These are phyloP conservation scores for Verticillium nonalfalfae DNA, from an alignment of 2,329 filamentous ascomycete species.

Conservation along the genomic window DNA sequence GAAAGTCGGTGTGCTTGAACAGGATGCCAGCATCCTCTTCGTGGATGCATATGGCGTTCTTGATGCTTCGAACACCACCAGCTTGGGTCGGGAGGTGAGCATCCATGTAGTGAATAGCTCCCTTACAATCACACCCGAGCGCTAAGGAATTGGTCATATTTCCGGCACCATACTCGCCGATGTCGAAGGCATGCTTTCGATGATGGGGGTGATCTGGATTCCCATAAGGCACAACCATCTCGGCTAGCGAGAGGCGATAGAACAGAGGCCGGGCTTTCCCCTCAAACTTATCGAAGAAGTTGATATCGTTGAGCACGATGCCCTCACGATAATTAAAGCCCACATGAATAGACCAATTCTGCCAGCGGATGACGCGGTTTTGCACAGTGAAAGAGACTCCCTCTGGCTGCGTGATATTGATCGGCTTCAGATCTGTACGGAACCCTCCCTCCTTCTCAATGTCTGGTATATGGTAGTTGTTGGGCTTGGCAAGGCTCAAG, in stretches of 20 bases:
- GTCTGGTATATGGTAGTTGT: slow-evolving; percentile 34
- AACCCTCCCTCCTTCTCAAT: slow-evolving; percentile 35
- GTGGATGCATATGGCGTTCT: slow-evolving; percentile 73
- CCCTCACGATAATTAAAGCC: slow-evolving; percentile 46
- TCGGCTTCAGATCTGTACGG: slow-evolving; percentile 54
- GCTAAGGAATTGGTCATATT: slow-evolving; percentile 58
- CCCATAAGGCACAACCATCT: slow-evolving; percentile 58
- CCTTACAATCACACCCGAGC: slow-evolving; percentile 62
- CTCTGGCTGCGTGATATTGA: slow-evolving; percentile 64
- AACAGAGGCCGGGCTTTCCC: slow-evolving; percentile 39
- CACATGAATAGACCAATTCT: slow-evolving; percentile 47
- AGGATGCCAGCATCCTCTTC: slow-evolving; percentile 70
- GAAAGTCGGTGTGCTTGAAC: slow-evolving; percentile 73
- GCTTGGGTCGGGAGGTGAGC: slow-evolving; percentile 60
- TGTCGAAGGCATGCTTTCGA: slow-evolving; percentile 61
- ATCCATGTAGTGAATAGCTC: slow-evolving; percentile 52
- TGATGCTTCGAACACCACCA: slow-evolving; percentile 61
- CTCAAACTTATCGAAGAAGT: slow-evolving; percentile 39
- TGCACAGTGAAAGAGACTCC: slow-evolving; percentile 59
- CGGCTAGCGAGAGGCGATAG: slow-evolving; percentile 52
- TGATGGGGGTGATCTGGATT: slow-evolving; percentile 57
- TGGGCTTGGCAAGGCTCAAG: neutral
- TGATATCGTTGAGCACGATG: slow-evolving; percentile 39
- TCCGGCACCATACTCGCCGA: slow-evolving; percentile 59
- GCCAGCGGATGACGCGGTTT: slow-evolving; percentile 41